Base-by-base conservation (phyloP, 495 filamentous ascomycete species). In the Achaetomiella virescens region DNA sequence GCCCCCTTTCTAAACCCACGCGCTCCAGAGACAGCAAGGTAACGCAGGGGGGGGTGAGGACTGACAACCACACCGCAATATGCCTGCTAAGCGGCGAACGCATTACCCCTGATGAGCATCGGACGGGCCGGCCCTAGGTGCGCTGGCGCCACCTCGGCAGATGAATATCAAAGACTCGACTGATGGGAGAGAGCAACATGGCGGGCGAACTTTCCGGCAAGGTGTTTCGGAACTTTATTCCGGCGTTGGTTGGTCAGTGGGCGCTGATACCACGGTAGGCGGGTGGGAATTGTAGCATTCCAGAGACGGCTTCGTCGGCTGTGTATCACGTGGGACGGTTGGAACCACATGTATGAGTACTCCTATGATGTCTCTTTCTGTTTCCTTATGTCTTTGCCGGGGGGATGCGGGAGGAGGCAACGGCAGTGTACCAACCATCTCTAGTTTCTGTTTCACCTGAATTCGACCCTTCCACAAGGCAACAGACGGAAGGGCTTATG, bases 1-100 rank as follows among this genome's bases (percentile, higher is more conserved):
- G 45, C 62, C 65, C 20, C 58, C 50, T 10, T 59, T 52, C 24
- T 64, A 55, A 47, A 18, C 17, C 60, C 27, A 27, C 42, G 57
- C 59, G 50, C 27, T 31, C 5, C 5, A 31, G 27, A 31, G 27
- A 31, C 27, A 9, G n/a, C n/a, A n/a, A n/a, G n/a, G n/a, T n/a
- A n/a, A 31, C 27, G 4, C 9, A 5, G 27, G 27, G 9, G 27
- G 9, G 27, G 27, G 27, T 9, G 27, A 31, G 27, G 27, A 31
- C 27, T 9, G 27, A 9, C 27, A 31, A 31, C 27, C 4, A 31
- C 27, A 31, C 27, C 27, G 4, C 27, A 31, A 5, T 9, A 31
- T 31, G n/a, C n/a, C n/a, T n/a, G n/a, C n/a, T 31, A 31, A 9
- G 9, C 27, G 27, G 27, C 27, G 9, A 31, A 31, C 4, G 5